Base-by-base conservation (phyloP, 352 stramenopile genomes). In the Globisporangium recalcitrans region DNA sequence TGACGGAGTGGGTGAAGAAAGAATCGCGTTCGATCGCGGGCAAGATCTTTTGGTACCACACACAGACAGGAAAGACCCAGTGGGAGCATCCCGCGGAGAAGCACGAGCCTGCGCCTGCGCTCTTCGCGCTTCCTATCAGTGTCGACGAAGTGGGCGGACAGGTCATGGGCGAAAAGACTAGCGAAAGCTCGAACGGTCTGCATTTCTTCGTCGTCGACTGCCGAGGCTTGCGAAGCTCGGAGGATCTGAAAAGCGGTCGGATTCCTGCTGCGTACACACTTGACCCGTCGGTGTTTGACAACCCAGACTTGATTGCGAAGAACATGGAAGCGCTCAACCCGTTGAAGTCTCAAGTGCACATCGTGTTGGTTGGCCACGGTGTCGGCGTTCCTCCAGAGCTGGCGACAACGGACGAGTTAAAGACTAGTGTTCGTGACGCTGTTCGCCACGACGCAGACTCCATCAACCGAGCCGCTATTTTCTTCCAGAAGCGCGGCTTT, bases 401-500 rank as follows among this genome's bases (percentile, higher is more conserved):
- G 1, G 74, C 78, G 32, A 87, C 70, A 13, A 85, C 70, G 0
- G 84, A 93, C 34, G 81, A 91, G 29, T 58, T 78, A 4, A 88
- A 87, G 71, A 88, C 82, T 2, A 89, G 77, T 36, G 76, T 93
- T 24, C 84, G 84, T 7, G 84, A 93, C 64, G 81, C 82, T 31
- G 80, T 91, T 26, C 80, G 80, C 32, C 64, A 82, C 21, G 84
- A 93, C 26, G 73, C 74, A 0, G 82, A 88, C 54, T 75, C 74
- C 22, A 72, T 93, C 21, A 93, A 93, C 63, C 82, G 85, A 32
- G 84, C 84, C 0, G 80, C 82, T 16, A 64, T 93, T 0, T 91
- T 90, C 26, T 93, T 93, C 65, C 84, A 93, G 67, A 93, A 93
- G 64, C 76, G 76, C 44, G 80, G 75, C 1, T 93, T 93, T 58